Evolutionary conservation across 2,329 filamentous ascomycete species (phyloP).

Genomic region (Xylariales sp.): DNA sequence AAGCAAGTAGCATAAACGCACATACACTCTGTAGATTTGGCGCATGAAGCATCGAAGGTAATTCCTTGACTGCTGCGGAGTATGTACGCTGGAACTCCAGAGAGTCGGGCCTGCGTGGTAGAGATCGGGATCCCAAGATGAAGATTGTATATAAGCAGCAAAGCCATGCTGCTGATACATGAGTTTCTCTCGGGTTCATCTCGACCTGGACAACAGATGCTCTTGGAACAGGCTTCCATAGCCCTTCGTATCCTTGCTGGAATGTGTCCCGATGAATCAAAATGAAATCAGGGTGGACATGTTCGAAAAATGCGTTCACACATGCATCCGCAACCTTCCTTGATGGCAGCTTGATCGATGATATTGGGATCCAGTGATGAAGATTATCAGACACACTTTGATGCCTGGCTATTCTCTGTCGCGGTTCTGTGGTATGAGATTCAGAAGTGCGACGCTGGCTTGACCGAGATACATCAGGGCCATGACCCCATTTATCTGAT

Average conservation of each 20-base stretch:
- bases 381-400: conserved; percentile 13
- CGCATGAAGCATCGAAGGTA: conserved; percentile 29
- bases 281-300: conserved; percentile 31
- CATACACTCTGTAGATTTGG: conserved; percentile 36
- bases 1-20: conserved; percentile 33
- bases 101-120: conserved; percentile 24
- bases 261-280: conserved; percentile 35
- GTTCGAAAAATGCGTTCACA: conserved; percentile 32
- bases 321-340: conserved; percentile 31
- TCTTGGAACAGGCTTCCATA: conserved; percentile 21
- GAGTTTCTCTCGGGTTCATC: conserved; percentile 10
- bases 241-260: conserved; percentile 29
- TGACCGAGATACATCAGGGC: too few species aligned
- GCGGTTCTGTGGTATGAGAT: too few species aligned
- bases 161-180: conserved; percentile 34
- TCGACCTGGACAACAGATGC: background rate
- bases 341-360: conserved; percentile 22
- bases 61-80: conserved; percentile 25
- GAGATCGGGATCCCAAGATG: conserved; percentile 33
- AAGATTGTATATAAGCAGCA: conserved; percentile 35
- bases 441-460: too few species aligned
- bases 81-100: conserved; percentile 28
- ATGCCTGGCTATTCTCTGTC: too few species aligned
- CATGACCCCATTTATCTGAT: too few species aligned
- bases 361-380: conserved; percentile 14